A percentile compares a stretch with the other conserved stretches of the same genome.
Evolutionary conservation across 495 filamentous ascomycete genomes (phyloP).

Genomic region (Lepraria neglecta): DNA sequence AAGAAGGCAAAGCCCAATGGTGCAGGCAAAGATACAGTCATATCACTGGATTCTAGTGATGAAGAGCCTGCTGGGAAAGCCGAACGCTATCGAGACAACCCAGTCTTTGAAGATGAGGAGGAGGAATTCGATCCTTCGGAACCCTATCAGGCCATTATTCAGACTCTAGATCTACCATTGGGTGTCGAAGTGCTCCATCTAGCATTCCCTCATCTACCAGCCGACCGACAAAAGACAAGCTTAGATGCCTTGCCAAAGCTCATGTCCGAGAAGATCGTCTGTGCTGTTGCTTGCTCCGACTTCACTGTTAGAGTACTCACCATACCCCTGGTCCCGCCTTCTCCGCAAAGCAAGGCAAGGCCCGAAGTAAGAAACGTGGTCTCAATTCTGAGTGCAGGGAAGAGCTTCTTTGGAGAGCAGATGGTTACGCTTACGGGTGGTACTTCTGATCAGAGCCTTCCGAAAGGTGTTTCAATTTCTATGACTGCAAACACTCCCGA

Average conservation of each 20-base stretch:
- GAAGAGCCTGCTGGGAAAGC: conserved; percentile 47
- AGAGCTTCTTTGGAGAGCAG: conserved; percentile 56
- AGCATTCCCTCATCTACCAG: conserved; percentile 52
- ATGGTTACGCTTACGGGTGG: conserved; percentile 47
- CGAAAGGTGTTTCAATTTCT: conserved; percentile 60
- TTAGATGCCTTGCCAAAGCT: conserved; percentile 54
- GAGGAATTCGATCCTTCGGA: conserved; percentile 50
- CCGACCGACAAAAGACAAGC: conserved; percentile 38
- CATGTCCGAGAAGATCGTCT: conserved; percentile 58
- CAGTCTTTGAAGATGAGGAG: conserved; percentile 52
- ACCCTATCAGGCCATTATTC: conserved; percentile 51
- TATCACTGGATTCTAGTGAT: conserved; percentile 77
- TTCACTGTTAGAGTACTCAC: conserved; percentile 61
- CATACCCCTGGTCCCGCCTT: conserved; percentile 67
- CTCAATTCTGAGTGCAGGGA: conserved; percentile 42
- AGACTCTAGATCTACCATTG: conserved; percentile 61
- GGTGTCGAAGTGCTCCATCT: conserved; percentile 56
- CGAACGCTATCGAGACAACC: conserved; percentile 40
- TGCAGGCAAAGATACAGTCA: conserved; percentile 51
- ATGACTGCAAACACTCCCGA: conserved; percentile 43
- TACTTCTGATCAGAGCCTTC: conserved; percentile 52
- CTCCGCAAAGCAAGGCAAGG: conserved; percentile 42
- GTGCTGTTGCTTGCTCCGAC: conserved; percentile 66
- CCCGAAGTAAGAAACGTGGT: conserved; percentile 31
- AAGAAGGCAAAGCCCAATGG: conserved; percentile 34